A percentile compares a stretch with the other conserved stretches of the same genome.
Conservation (phyloP, 768 basidiomycete species). For the Podaxis mareebaensis region DNA sequence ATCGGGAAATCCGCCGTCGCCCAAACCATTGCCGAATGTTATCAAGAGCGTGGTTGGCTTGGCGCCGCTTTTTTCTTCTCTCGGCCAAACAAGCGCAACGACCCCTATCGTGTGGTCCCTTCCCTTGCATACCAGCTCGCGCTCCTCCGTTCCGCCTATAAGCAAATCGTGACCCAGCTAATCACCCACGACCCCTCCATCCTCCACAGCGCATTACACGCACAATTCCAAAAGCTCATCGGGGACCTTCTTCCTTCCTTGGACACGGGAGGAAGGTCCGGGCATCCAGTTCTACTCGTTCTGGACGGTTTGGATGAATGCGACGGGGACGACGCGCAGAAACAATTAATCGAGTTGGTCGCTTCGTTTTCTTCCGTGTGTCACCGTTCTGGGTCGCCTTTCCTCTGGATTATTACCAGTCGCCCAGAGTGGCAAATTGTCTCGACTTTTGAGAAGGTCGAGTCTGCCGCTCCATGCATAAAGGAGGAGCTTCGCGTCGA, state of each 20-base stretch:
- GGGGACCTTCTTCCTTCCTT: not conserved
- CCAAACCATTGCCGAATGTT: conserved; percentile 1
- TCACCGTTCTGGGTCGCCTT: not conserved
- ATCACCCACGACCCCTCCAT: not conserved
- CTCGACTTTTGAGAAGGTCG: not conserved
- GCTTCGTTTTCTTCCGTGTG: not conserved
- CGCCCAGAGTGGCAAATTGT: conserved; percentile 6
- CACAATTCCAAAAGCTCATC: not conserved
- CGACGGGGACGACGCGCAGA: not conserved
- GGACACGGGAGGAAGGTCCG: too few relatives aligned
- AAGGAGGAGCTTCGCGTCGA: not conserved
- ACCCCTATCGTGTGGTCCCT: not conserved
- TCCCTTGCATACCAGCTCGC: conserved; percentile 7
- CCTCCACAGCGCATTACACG: not conserved
- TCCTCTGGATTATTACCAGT: not conserved
- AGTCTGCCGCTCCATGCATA: too few relatives aligned
- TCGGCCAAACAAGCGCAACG: not conserved
- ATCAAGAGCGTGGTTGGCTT: not conserved
- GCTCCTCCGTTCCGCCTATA: not conserved
- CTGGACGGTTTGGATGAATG: conserved; percentile 13
- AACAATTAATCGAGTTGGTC: not conserved
- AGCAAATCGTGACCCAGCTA: not conserved
- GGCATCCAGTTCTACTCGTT: not conserved
- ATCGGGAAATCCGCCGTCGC: conserved; percentile 9
- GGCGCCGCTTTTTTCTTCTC: conserved; percentile 12